Evolutionary conservation across 257 asterid genomes (phyloP), one percentile per base, ranked within the genome.

Genomic region (Capsicum chinense): DNA sequence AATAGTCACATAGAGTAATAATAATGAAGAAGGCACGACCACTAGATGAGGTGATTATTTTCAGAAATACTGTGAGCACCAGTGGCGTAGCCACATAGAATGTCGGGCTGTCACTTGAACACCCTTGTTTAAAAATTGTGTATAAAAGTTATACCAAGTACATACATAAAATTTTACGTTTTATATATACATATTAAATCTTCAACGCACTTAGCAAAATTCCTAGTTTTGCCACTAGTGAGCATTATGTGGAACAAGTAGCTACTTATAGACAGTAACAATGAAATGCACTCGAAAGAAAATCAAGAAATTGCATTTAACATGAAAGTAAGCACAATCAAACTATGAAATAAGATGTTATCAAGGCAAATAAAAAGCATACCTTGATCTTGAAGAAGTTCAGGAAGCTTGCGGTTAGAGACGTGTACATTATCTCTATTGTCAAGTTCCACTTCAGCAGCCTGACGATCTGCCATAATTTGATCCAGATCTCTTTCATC

Each of bases 361-460:
- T 15, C 35, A n/a, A 17, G 9, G 13, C 10, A 50, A 14, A 70
- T 14, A 39, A 63, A 79, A 7, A 60, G 6, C 56, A 2, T 82
- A 94, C 99, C 99, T 91, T 93, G 98, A 83, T 94, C 99, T 67
- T 92, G 92, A 86, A 97, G 98, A 85, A 95, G 94, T 66, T 90
- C 91, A n/a, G 99, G 99, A 81, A 92, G 89, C 90, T 89, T 95
- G 85, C 97, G 95, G 86, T 92, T 92, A 44, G 95, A 66, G 79
- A 54, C 81, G 6, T 88, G 95, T 62, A 87, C 90, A 71, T 26
- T 26, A 26, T 96, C 95, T 88, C 92, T 90, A 79, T 92, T 88
- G 0, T 90, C 98, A 79, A 97, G 98, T 83, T 93, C 97, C 5
- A 79, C 70, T 83, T 97, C 98, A 4, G 98, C 99, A 56, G 98